Percentiles rank a stretch among this genome's conserved stretches.
Evolutionary conservation across 495 filamentous ascomycete genomes (phyloP).

Genomic region (Talaromyces wortmannii): DNA sequence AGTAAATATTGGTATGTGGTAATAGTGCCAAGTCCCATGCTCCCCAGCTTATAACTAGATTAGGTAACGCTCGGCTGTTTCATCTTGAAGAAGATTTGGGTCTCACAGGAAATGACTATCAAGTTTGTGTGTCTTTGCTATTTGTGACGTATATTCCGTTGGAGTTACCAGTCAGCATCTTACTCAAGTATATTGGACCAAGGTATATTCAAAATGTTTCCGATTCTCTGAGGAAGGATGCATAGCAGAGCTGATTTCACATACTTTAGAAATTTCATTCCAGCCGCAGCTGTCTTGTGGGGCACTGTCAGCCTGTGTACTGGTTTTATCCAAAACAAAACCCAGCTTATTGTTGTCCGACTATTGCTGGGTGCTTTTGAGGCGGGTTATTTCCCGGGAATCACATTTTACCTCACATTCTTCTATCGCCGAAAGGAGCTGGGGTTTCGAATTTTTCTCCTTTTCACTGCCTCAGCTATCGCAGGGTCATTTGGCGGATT

Average conservation of each 20-base stretch:
- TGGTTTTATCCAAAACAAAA: conserved; percentile 45
- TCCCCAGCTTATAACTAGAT: no score
- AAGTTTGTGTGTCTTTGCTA: conserved; percentile 14
- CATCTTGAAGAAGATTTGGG: conserved; percentile 60
- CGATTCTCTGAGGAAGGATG: background rate
- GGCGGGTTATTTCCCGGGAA: conserved; percentile 56
- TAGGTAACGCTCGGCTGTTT: conserved; percentile 62
- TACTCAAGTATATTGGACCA: background rate
- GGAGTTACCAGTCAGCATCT: background rate
- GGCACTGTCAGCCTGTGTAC: conserved; percentile 29
- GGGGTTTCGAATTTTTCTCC: conserved; percentile 41
- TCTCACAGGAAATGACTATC: conserved; percentile 56
- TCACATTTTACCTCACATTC: conserved; percentile 51
- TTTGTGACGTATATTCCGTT: background rate
- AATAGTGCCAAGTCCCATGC: no score
- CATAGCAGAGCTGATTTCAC: conserved; percentile 5
- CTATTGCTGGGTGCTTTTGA: conserved; percentile 48
- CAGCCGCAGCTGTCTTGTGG: conserved; percentile 40
- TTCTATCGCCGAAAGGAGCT: conserved; percentile 56
- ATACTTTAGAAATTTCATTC: conserved; percentile 22
- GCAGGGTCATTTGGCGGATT: conserved; percentile 71
- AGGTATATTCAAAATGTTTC: background rate
- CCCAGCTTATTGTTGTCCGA: conserved; percentile 39
- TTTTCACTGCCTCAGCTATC: conserved; percentile 68
- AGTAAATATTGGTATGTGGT: conserved; percentile 56